Evolutionary conservation across 345 rosid genomes (phyloP).

Genomic region (Noccaea bulbosa): DNA sequence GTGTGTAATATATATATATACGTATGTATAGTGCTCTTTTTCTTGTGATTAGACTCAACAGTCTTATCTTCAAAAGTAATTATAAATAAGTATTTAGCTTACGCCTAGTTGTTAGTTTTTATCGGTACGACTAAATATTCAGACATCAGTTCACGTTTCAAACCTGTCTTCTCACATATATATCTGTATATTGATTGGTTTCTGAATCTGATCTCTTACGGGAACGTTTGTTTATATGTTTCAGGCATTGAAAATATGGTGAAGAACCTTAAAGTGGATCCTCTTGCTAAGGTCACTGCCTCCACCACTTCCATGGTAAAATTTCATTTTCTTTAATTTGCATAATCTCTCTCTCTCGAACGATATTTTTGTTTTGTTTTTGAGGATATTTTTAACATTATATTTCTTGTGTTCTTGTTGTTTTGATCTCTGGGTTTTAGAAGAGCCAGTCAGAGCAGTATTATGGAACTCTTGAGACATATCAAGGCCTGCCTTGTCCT

Average conservation of each 20-base stretch:
- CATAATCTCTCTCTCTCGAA: slow-evolving; percentile 6
- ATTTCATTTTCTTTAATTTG: not conserved
- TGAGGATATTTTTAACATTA: not conserved
- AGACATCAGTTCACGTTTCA: slow-evolving; percentile 47
- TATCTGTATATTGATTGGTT: slow-evolving; percentile 8
- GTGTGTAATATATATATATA: not conserved
- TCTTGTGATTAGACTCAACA: slow-evolving; percentile 31
- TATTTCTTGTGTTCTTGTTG: slow-evolving; percentile 9
- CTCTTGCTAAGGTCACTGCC: slow-evolving; percentile 39
- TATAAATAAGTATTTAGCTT: not conserved
- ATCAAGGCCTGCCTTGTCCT: slow-evolving; percentile 48
- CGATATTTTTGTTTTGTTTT: not conserved
- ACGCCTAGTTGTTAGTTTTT: slow-evolving; percentile 35
- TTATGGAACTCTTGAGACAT: slow-evolving; percentile 43
- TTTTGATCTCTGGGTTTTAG: not conserved
- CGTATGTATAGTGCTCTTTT: slow-evolving; percentile 27
- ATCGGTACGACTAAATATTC: slow-evolving; percentile 42
- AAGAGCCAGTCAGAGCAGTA: slow-evolving; percentile 46
- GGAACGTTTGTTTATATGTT: slow-evolving; percentile 12
- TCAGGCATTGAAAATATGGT: slow-evolving; percentile 47
- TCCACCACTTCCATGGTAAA: slow-evolving; percentile 46
- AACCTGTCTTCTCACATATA: slow-evolving; percentile 21
- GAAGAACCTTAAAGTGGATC: slow-evolving; percentile 47
- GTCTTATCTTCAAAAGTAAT: slow-evolving; percentile 17
- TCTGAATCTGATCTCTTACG: slow-evolving; percentile 9